Conservation (phyloP, 768 basidiomycete genomes). For the Sistotremastrum suecicum region DNA sequence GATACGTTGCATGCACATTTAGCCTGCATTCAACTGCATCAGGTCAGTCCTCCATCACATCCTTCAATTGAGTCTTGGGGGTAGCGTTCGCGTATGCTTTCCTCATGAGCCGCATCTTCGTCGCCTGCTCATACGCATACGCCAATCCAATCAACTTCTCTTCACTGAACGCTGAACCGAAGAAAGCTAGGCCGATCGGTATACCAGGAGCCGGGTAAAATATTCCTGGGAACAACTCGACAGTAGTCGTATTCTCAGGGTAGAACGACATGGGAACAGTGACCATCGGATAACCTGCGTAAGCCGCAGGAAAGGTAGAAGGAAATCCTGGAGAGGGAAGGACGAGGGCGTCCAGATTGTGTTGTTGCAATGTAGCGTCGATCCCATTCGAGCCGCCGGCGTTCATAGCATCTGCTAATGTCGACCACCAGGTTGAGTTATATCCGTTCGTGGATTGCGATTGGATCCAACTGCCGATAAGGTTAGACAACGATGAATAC, state of each 20-base stretch:
- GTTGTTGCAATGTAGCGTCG: conserved; percentile 32
- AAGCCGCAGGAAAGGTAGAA: conserved; percentile 11
- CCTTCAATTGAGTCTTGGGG: conserved; percentile 7
- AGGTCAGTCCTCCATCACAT: conserved; percentile 2
- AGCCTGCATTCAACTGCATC: not conserved
- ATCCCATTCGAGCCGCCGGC: conserved; percentile 40
- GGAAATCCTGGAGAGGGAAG: conserved; percentile 22
- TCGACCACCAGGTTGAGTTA: conserved; percentile 24
- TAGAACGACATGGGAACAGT: conserved; percentile 7
- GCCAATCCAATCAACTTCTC: conserved; percentile 3
- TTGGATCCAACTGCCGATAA: no score
- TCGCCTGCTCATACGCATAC: conserved; percentile 9
- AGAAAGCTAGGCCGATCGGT: conserved; percentile 6
- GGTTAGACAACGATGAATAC: no score
- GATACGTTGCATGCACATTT: no score
- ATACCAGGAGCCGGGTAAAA: conserved; percentile 6
- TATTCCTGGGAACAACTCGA: not conserved
- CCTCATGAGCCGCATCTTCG: conserved; percentile 6
- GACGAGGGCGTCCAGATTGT: conserved; percentile 37
- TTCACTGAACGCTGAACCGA: conserved; percentile 6
- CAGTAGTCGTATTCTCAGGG: not conserved
- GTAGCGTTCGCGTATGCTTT: conserved; percentile 5
- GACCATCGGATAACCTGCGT: conserved; percentile 24
- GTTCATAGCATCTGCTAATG: conserved; percentile 29
- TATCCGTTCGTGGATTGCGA: conserved; percentile 7